Evolutionary conservation across 2,329 filamentous ascomycete genomes (phyloP).

Genomic region (Colletotrichum sp.): DNA sequence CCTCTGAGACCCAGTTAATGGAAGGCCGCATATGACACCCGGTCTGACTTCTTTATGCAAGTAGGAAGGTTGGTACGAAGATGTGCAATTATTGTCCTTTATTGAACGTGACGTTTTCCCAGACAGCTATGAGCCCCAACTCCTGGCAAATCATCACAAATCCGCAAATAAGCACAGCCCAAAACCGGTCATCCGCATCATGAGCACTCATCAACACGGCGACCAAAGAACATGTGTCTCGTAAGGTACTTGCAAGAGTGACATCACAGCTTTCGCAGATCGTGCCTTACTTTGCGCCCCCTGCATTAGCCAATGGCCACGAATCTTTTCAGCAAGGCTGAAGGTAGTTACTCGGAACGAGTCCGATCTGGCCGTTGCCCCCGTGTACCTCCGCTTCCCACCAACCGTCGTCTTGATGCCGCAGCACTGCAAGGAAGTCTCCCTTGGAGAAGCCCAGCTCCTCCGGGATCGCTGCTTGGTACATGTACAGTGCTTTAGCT

Average conservation of each 20-base stretch:
- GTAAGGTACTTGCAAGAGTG: not conserved
- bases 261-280: not conserved
- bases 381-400: slow-evolving; percentile 96
- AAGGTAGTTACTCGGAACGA: slow-evolving; percentile 74
- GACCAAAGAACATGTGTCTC: not conserved
- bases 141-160: not conserved
- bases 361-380: slow-evolving; percentile 61
- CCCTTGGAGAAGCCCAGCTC: slow-evolving; percentile 93
- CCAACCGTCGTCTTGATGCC: slow-evolving; percentile 97
- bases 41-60: not conserved
- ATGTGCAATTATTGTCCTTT: not conserved
- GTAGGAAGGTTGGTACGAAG: not conserved
- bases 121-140: not conserved
- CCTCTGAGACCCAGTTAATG: not conserved
- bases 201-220: not conserved
- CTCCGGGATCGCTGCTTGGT: slow-evolving; percentile 92
- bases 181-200: not conserved
- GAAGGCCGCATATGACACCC: not conserved
- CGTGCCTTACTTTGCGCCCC: not conserved
- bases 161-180: not conserved
- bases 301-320: not conserved
- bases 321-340: slow-evolving; percentile 49
- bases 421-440: slow-evolving; percentile 85
- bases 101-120: not conserved
- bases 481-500: slow-evolving; percentile 95